Evolutionary conservation across 805 yeast species (phyloP).

Genomic region (Wickerhamiella lipophila): DNA sequence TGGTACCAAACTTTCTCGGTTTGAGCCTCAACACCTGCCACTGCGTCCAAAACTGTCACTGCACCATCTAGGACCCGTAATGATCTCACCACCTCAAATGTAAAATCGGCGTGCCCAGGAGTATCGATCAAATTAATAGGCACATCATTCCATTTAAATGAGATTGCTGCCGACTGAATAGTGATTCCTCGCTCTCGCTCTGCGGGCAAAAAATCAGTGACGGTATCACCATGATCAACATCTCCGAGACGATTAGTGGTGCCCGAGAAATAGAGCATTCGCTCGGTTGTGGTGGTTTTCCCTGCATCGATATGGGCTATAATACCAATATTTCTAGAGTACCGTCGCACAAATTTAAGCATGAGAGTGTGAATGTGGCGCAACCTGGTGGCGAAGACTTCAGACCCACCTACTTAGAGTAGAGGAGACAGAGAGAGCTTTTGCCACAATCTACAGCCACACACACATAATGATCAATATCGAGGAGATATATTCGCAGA

Average conservation of each 20-base stretch:
- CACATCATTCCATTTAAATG: constrained; percentile 70
- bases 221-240: constrained; percentile 94
- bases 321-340: constrained; percentile 71
- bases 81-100: constrained; percentile 85
- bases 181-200: constrained; percentile 92
- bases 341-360: not conserved
- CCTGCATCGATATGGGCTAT: constrained; percentile 99
- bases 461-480: constrained; percentile 53
- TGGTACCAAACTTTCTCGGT: constrained; percentile 96
- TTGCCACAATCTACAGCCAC: constrained; percentile 3
- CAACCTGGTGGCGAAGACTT: no score
- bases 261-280: constrained; percentile 87
- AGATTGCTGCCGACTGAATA: constrained; percentile 90
- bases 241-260: constrained; percentile 67
- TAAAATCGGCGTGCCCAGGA: constrained; percentile 97
- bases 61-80: constrained; percentile 89
- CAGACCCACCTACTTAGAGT: no score
- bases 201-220: constrained; percentile 80
- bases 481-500: constrained; percentile 63
- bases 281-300: constrained; percentile 92
- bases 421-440: no score
- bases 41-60: constrained; percentile 84
- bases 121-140: constrained; percentile 86
- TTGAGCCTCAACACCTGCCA: constrained; percentile 97
- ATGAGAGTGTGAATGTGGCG: not conserved